These are phyloP conservation scores for Monascus ruber DNA, from an alignment of 2,329 filamentous ascomycete species.

Conservation along the genomic window DNA sequence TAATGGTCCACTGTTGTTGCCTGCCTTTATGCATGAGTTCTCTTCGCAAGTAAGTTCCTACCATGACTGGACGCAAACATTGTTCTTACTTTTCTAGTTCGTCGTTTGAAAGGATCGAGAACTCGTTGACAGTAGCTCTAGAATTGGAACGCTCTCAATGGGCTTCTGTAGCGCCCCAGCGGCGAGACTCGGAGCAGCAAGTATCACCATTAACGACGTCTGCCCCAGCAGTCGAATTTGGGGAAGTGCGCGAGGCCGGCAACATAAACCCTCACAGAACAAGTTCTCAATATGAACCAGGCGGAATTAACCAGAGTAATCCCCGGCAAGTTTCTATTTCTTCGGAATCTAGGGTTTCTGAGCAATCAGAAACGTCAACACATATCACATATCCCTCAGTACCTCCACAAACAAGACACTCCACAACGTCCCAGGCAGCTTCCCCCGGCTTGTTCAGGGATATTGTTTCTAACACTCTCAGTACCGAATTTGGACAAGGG, in stretches of 20 bases:
- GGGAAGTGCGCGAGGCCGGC: background rate
- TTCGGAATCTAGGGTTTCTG: constrained; percentile 10
- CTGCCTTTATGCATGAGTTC: constrained; percentile 18
- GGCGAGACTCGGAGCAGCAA: background rate
- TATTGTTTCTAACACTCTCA: constrained; percentile 1
- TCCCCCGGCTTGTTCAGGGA: background rate
- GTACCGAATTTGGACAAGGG: constrained; percentile 3
- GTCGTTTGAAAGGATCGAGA: constrained; percentile 13
- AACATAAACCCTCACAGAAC: background rate
- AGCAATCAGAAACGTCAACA: constrained; percentile 8
- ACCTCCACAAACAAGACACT: constrained; percentile 1
- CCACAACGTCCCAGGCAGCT: background rate
- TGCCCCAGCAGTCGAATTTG: background rate
- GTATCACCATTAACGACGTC: background rate
- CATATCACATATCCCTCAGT: constrained; percentile 3
- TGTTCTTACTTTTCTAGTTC: constrained; percentile 7
- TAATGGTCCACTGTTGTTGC: constrained; percentile 19
- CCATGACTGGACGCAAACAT: background rate
- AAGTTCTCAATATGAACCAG: background rate
- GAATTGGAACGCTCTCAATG: constrained; percentile 7
- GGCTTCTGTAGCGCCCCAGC: background rate
- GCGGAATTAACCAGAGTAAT: background rate
- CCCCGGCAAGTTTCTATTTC: constrained; percentile 8
- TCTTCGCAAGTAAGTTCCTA: constrained; percentile 13
- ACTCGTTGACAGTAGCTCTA: constrained; percentile 10